These are phyloP conservation scores for Boletus huronensis DNA, from an alignment of 768 basidiomycete species.

Conservation along the genomic window DNA sequence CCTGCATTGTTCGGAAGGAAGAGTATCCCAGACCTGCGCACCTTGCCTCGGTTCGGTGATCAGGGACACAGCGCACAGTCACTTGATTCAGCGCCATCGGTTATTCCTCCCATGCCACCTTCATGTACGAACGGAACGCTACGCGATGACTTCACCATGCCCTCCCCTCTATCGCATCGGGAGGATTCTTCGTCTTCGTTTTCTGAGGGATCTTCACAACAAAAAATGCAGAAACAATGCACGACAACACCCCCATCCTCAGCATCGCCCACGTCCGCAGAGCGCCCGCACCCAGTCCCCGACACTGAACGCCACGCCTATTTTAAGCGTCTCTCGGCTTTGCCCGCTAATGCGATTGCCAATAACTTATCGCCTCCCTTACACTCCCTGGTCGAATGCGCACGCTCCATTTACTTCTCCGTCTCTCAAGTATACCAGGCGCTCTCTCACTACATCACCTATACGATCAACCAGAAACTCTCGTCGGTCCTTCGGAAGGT, in stretches of 20 bases:
- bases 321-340: constrained; percentile 85
- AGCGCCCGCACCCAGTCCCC: constrained; percentile 40
- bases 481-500: constrained; percentile 79
- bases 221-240: constrained; percentile 21
- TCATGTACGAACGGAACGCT: constrained; percentile 13
- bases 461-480: constrained; percentile 78
- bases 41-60: constrained; percentile 38
- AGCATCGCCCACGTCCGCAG: constrained; percentile 40
- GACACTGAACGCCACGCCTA: constrained; percentile 87
- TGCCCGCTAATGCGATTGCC: constrained; percentile 58
- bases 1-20: constrained; percentile 58
- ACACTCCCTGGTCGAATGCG: constrained; percentile 74
- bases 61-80: constrained; percentile 21
- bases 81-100: constrained; percentile 22
- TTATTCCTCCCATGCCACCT: constrained; percentile 5
- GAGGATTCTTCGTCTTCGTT: constrained; percentile 47
- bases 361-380: constrained; percentile 70
- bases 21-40: constrained; percentile 82
- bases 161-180: constrained; percentile 39
- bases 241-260: constrained; percentile 31
- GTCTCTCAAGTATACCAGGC: constrained; percentile 89
- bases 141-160: constrained; percentile 34
- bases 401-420: constrained; percentile 88
- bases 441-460: constrained; percentile 81
- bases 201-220: constrained; percentile 28